Evolutionary conservation across 768 basidiomycete species (phyloP).

Genomic region (Plicaturopsis crispa): DNA sequence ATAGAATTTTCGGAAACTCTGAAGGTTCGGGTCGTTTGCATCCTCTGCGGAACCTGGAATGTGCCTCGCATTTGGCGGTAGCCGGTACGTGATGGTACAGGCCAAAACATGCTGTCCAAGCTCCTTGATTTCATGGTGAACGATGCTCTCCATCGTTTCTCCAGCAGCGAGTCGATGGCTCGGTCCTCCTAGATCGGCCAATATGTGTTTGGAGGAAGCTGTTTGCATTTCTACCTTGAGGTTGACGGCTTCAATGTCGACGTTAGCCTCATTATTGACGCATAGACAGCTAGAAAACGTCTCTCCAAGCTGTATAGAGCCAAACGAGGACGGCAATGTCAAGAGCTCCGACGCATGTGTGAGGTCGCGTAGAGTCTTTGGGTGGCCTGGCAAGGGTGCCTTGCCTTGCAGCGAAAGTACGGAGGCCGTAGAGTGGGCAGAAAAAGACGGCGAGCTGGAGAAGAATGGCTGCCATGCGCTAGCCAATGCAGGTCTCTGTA

Average conservation of each 20-base stretch:
- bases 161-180: constrained; percentile 41
- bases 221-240: constrained; percentile 86
- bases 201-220: constrained; percentile 49
- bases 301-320: constrained; percentile 83
- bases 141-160: constrained; percentile 58
- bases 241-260: constrained; percentile 53
- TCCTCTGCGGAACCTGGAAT: constrained; percentile 42
- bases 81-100: constrained; percentile 78
- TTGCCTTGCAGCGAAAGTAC: constrained; percentile 71
- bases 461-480: constrained; percentile 84
- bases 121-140: constrained; percentile 90
- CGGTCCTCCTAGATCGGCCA: constrained; percentile 57
- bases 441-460: constrained; percentile 75
- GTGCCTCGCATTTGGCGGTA: constrained; percentile 49
- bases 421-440: constrained; percentile 72
- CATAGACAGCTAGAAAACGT: constrained; percentile 79
- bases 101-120: constrained; percentile 86
- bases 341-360: constrained; percentile 74
- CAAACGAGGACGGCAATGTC: constrained; percentile 77
- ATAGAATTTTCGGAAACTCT: constrained; percentile 84
- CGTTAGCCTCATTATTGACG: constrained; percentile 70
- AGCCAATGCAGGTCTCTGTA: constrained; percentile 65
- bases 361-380: constrained; percentile 79
- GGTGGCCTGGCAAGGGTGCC: constrained; percentile 62
- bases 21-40: constrained; percentile 43